Conservation (phyloP, 345 rosid genomes). For the Eucalyptus decipiens region DNA sequence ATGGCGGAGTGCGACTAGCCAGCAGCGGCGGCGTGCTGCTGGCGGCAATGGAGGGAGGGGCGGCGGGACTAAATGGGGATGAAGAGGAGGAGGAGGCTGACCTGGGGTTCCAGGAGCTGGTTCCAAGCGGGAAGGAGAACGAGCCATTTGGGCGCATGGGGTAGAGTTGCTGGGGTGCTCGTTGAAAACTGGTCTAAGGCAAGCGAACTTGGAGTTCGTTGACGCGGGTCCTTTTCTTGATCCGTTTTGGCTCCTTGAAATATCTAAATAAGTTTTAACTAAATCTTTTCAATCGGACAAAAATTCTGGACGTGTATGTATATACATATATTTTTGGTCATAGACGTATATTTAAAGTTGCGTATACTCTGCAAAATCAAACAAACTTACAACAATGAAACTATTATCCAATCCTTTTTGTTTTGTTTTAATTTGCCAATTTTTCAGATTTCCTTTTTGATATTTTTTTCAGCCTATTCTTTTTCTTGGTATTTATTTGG, state of each 20-base stretch:
- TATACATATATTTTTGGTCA: no score
- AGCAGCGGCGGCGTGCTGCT: conserved; percentile 30
- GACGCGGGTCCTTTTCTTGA: conserved; percentile 4
- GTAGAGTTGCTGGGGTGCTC: conserved; percentile 80
- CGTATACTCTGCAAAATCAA: not conserved
- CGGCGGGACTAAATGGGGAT: not conserved
- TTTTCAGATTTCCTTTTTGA: not conserved
- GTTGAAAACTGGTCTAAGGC: conserved; percentile 43
- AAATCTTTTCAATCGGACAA: not conserved
- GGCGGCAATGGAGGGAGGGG: not conserved
- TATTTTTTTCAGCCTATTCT: not conserved
- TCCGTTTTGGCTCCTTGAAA: not conserved
- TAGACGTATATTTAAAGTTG: not conserved
- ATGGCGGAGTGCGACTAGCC: conserved; percentile 51
- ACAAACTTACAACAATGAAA: not conserved
- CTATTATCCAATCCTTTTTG: not conserved
- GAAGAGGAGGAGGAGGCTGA: conserved; percentile 14
- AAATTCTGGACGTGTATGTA: not conserved
- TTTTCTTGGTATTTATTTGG: not conserved
- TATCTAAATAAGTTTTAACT: not conserved
- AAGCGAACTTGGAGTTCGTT: conserved; percentile 40
- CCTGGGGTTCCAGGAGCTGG: conserved; percentile 45
- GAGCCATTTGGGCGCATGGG: conserved; percentile 73
- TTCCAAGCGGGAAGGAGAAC: conserved; percentile 50
- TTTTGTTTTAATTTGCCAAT: not conserved